Base-by-base conservation (phyloP, 2,329 filamentous ascomycete genomes). In the Parastagonospora avenae region DNA sequence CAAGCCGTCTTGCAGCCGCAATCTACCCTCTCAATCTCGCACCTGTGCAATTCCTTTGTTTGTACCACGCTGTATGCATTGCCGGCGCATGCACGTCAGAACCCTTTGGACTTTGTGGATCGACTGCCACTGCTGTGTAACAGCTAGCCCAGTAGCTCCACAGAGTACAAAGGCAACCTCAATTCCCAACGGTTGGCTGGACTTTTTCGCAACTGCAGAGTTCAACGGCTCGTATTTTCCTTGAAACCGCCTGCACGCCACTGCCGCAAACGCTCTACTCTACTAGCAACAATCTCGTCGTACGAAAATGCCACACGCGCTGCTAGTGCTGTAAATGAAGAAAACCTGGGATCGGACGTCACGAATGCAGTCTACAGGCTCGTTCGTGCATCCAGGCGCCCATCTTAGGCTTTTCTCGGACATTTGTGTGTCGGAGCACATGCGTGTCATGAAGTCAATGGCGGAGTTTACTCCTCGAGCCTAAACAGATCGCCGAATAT, bases 71-170 rank as follows among this genome's bases (percentile, higher is more conserved):
- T 16, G 15, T 11, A 24, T 12, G 56, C 51, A 42, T 41, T 44
- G 49, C 57, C 56, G 48, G 48, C 52, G 50, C 45, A 55, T 54
- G 65, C 67, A 69, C 54, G 65, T 70, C 67, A 70, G 55, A 55
- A 57, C 63, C 56, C 54, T 64, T 64, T 63, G 30, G 46, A 52
- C 57, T 38, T 14, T 42, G 55, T 54, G 43, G 37, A 51, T 60
- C 50, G 48, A 46, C 55, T 57, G 60, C 49, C 49, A 54, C 55
- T 52, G 67, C 54, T 44, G 69, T 66, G 55, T 42, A 55, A 71
- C 65, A 42, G 15, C 46, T 46, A 68, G 60, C 46, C 35, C 45
- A 47, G 51, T 54, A 59, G 46, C 46, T 43, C 40, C 24, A 32
- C 46, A 37, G 44, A 24, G 44, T 36, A 46, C 44, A 35, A 40